phyloP scores from a whole-genome alignment of 2,329 filamentous ascomycete species.

The Trichothecium sympodiale region DNA sequence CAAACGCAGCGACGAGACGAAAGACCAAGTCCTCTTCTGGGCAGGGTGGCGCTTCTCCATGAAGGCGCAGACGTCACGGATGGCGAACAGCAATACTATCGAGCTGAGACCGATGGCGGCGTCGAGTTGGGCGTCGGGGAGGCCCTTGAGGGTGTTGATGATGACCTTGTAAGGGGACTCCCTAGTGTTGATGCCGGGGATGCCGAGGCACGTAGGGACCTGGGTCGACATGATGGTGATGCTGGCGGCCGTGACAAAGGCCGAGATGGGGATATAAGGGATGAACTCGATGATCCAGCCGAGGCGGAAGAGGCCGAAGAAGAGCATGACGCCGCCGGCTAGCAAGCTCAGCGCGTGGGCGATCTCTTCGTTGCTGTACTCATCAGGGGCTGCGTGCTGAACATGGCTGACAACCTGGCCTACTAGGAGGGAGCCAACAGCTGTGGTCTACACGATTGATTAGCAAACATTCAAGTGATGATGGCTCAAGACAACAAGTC shows the following conservation, averaged over 20 bases:
- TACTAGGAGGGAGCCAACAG: conserved; percentile 38
- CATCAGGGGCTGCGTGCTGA: conserved; percentile 18
- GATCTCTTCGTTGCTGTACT: conserved; percentile 26
- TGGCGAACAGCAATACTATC: conserved; percentile 53
- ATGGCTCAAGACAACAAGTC: neutral
- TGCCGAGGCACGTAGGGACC: conserved; percentile 30
- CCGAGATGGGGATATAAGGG: conserved; percentile 35
- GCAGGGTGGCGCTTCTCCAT: conserved; percentile 51
- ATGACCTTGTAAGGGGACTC: conserved; percentile 33
- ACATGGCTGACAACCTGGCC: conserved; percentile 33
- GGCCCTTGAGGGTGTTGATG: conserved; percentile 27
- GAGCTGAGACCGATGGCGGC: conserved; percentile 63
- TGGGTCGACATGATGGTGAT: conserved; percentile 40
- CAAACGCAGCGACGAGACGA: conserved; percentile 61
- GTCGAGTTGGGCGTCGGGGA: conserved; percentile 42
- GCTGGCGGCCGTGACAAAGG: conserved; percentile 39
- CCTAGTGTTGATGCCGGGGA: conserved; percentile 30
- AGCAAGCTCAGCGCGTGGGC: conserved; percentile 33
- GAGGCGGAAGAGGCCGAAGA: conserved; percentile 32
- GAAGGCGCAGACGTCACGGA: conserved; percentile 47
- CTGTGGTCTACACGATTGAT: conserved; percentile 37
- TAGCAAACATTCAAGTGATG: neutral
- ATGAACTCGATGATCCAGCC: conserved; percentile 42
- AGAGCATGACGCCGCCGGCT: conserved; percentile 30
- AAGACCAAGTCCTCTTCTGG: conserved; percentile 57